Conservation (phyloP, 768 basidiomycete genomes). For the Trametes elegans region DNA sequence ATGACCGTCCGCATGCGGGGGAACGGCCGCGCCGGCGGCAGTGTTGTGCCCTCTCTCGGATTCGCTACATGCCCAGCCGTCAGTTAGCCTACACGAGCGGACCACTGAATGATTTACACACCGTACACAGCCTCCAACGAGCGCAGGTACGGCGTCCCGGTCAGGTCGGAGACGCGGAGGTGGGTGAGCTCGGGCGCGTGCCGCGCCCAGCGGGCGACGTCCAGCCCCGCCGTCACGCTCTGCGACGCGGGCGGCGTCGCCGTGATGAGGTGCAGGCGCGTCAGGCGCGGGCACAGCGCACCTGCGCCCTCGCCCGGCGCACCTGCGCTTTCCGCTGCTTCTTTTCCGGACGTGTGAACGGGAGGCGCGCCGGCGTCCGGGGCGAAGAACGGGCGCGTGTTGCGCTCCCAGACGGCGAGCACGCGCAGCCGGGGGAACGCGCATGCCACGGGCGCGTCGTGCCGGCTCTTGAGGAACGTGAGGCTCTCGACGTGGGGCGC, state of each 20-base stretch:
- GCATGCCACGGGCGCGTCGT: neutral
- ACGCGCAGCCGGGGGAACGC: neutral
- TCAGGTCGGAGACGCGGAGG: neutral
- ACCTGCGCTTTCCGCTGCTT: too few species aligned
- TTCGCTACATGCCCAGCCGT: neutral
- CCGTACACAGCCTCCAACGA: neutral
- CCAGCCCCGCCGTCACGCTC: too few species aligned
- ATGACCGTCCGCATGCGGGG: neutral
- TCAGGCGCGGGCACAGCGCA: neutral
- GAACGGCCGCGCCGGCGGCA: neutral
- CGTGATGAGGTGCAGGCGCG: neutral
- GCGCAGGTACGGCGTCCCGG: too few species aligned
- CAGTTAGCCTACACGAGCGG: neutral
- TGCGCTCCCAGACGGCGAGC: neutral
- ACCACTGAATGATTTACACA: too few species aligned
- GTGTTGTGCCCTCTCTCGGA: too few species aligned
- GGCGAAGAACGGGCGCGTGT: neutral
- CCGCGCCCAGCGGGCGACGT: neutral
- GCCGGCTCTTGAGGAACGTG: neutral
- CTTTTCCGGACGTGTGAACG: too few species aligned
- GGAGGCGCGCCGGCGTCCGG: too few species aligned
- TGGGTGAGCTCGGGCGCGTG: neutral
- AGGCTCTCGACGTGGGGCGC: neutral
- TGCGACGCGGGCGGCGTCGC: too few species aligned
- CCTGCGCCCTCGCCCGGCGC: too few species aligned